Base-by-base conservation (phyloP, 2,329 filamentous ascomycete genomes). In the Chaetomium strumarium region DNA sequence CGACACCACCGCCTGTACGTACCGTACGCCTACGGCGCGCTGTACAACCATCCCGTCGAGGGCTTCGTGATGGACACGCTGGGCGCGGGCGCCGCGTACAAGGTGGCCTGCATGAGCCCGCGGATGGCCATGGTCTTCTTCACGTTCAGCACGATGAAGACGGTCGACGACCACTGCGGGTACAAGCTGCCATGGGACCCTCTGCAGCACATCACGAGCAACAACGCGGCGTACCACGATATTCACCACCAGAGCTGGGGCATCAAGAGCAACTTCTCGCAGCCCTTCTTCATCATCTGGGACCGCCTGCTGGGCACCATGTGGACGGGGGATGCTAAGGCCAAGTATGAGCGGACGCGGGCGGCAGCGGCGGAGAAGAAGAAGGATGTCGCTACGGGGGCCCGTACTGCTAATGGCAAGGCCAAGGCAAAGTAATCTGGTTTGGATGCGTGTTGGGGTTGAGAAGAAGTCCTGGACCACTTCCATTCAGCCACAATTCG, bases 171-270 rank as follows among this genome's bases (percentile, higher is more conserved):
- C 67, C 93, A 99, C 73, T 96, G 92, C 70, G 93, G 93, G 59
- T 99, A 97, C 67, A 78, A 83, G n/a, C 85, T 99, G 56, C 93
- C 93, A 1, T 97, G 87, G 83, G 93, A 99, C 68, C 92, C 92
- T 2, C 76, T 97, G 49, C 91, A 96, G 76, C 84, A 86, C 66
- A 78, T 97, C 56, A 95, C 91, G 41, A 87, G 87, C 68, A 97
- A 99, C 76, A 96, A 97, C 62, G 92, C 93, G 24, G 86, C 85
- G 34, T 99, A 97, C 70, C 93, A 99, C 67, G 93, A 99, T 66
- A 92, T 99, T 54, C 93, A 99, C 71, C 93, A 99, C 72, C 93
- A 99, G 72, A 95, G 88, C 70, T 97, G 92, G 91, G 93, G 93
- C 52, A 96, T 99, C 78, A 99, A 97, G 79, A 88, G 86, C 59